Evolutionary conservation across 345 rosid genomes (phyloP), one percentile per base, ranked within the genome.

Genomic region (Citrus australasica): DNA sequence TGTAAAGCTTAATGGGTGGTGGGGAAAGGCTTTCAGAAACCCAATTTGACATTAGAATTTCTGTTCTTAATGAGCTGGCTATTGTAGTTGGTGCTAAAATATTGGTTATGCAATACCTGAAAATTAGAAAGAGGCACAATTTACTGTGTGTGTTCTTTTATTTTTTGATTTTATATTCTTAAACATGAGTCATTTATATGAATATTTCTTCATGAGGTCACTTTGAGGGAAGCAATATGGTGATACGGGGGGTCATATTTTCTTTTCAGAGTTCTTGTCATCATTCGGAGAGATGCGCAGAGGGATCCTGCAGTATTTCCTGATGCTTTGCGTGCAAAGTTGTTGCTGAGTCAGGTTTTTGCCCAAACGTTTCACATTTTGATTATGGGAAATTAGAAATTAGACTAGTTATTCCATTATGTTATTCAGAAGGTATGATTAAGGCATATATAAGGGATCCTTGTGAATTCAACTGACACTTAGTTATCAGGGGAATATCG

Each of bases 251-350:
- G 28, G 61, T 35, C 75, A 65, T 75, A 46, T 78, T 68, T 82
- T 27, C 64, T 9, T 74, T 85, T 87, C 92, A 96, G 99, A 83
- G 99, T 96, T 46, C 92, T 88, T 78, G 83, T 86, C 79, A 94
- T 90, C 71, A 90, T 94, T 92, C 88, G 76, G 77, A 87, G 55
- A 81, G 99, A 96, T 88, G 98, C 99, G 77, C 85, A 86, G 75
- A 84, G 82, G 84, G 98, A 92, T 88, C 94, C 98, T 62, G 87
- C 79, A 37, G 80, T 53, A 68, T 94, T 80, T 78, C 92, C 89
- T 61, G 97, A 92, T 78, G 98, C 98, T 32, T 75, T 86, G 85
- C 85, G 63, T 65, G 98, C 99, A 59, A 94, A 78, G 79, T 76
- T 46, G 55, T 86, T 94, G 76, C 37, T 92, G 75, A 82, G 86